Evolutionary conservation across 768 basidiomycete genomes (phyloP).

Genomic region (Amanita exitialis): DNA sequence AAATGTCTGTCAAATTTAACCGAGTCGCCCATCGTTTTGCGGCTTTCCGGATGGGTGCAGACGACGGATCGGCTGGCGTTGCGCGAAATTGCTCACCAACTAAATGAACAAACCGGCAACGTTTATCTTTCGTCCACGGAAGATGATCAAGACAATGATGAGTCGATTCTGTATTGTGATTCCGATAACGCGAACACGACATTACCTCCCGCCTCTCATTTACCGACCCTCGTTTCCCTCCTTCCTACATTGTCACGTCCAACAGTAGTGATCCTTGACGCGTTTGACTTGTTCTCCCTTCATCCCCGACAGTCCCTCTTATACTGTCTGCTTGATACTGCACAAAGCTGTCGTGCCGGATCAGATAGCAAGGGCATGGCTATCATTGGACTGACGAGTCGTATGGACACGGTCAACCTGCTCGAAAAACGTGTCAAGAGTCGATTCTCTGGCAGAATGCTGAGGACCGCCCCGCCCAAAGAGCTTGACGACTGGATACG

Average conservation of each 20-base stretch:
- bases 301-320: constrained; percentile 89
- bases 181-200: constrained; percentile 9
- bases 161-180: constrained; percentile 43
- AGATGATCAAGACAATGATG: constrained; percentile 23
- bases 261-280: constrained; percentile 77
- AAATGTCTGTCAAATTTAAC: constrained; percentile 31
- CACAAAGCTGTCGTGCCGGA: constrained; percentile 68
- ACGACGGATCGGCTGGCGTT: constrained; percentile 84
- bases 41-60: constrained; percentile 80
- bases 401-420: constrained; percentile 79
- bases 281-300: constrained; percentile 87
- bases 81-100: constrained; percentile 82
- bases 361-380: constrained; percentile 59
- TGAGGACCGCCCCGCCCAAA: constrained; percentile 60
- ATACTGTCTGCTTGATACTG: constrained; percentile 93
- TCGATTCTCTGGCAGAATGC: constrained; percentile 87
- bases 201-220: constrained; percentile 57
- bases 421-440: constrained; percentile 97
- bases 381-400: constrained; percentile 78
- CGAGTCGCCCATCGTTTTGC: constrained; percentile 57
- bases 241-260: constrained; percentile 75
- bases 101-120: constrained; percentile 66
- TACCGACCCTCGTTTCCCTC: constrained; percentile 64
- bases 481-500: constrained; percentile 38
- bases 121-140: constrained; percentile 36